Evolutionary conservation across 805 yeast species (phyloP).

Genomic region (Dipodascopsis tothii): DNA sequence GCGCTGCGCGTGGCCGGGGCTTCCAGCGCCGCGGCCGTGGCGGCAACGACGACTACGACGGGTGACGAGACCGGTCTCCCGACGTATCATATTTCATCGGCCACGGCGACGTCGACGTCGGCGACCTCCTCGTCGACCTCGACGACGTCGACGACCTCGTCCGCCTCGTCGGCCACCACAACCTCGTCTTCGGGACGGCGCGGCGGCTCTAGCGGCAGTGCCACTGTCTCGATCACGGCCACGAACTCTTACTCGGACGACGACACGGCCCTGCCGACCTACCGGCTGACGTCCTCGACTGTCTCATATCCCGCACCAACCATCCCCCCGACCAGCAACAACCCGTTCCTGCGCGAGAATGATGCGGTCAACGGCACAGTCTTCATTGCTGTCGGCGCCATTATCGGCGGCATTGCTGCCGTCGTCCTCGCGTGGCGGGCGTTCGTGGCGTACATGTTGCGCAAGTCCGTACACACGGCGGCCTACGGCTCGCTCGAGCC

Average conservation of each 20-base stretch:
- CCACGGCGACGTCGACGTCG: neutral
- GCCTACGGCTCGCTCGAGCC: constrained; percentile 26
- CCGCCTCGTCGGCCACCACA: constrained; percentile 1
- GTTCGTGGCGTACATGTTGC: constrained; percentile 42
- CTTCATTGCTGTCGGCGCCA: constrained; percentile 70
- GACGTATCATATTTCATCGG: neutral
- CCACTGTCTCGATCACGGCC: constrained; percentile 6
- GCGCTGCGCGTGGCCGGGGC: no score
- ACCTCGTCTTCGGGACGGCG: neutral
- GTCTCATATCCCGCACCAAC: constrained; percentile 38
- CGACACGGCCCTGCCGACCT: constrained; percentile 3
- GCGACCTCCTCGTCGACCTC: neutral
- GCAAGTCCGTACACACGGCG: constrained; percentile 45
- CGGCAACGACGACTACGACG: no score
- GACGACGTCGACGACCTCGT: neutral
- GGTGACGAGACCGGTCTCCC: no score
- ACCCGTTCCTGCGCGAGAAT: constrained; percentile 56
- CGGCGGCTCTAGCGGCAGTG: no score
- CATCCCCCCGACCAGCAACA: constrained; percentile 52
- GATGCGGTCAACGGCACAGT: constrained; percentile 66
- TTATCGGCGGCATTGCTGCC: constrained; percentile 52
- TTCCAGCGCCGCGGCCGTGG: neutral
- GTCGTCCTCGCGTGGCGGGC: constrained; percentile 48
- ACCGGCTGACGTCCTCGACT: constrained; percentile 1
- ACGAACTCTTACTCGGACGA: constrained; percentile 9